Conservation (phyloP, 805 yeast species). For the Lachancea lanzarotensis region DNA sequence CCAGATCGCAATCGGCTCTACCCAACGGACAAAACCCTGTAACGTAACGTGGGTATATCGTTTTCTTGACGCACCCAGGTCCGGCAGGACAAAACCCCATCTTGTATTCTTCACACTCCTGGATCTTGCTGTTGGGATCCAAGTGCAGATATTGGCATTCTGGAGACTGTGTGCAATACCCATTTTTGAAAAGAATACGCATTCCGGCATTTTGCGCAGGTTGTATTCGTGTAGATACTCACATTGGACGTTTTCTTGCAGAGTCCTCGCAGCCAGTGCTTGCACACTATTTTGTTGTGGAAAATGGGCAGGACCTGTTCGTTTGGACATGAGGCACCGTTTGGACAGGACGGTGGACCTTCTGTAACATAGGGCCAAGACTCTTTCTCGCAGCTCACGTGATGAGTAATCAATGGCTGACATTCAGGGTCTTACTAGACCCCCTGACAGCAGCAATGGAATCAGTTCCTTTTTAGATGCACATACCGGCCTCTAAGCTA, state of each 20-base stretch:
- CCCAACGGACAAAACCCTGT: constrained; percentile 95
- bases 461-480: no score
- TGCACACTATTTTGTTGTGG: constrained; percentile 81
- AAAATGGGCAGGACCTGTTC: constrained; percentile 69
- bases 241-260: constrained; percentile 96
- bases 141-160: constrained; percentile 91
- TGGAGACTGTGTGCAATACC: constrained; percentile 84
- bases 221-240: constrained; percentile 95
- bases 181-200: constrained; percentile 77
- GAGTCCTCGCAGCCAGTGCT: constrained; percentile 96
- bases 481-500: no score
- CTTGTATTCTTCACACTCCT: constrained; percentile 77
- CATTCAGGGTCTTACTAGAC: no score
- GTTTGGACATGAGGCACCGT: constrained; percentile 78
- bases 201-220: constrained; percentile 92
- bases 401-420: no score
- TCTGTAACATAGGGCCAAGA: no score
- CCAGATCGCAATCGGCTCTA: constrained; percentile 58
- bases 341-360: constrained; percentile 60
- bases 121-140: constrained; percentile 83
- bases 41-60: constrained; percentile 69
- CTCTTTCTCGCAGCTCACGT: no score
- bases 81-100: constrained; percentile 92
- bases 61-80: constrained; percentile 70
- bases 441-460: no score